Base-by-base conservation (phyloP, 345 rosid genomes). In the Eucalyptus camaldulensis region DNA sequence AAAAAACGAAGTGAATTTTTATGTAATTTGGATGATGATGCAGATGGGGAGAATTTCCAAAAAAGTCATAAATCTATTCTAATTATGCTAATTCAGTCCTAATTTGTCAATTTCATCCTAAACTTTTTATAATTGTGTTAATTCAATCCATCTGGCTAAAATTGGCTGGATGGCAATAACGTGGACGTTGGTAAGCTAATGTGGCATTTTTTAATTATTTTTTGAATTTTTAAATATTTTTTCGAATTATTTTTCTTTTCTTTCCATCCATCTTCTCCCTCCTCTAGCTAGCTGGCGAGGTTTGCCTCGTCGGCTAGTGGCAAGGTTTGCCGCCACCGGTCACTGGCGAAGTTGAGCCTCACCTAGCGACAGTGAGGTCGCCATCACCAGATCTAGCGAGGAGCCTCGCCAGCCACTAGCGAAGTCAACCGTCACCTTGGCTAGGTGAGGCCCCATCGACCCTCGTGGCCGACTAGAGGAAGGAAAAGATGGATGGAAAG, bases 171-270 rank as follows among this genome's bases (percentile, higher is more conserved):
- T 1, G 51, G 17, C 2, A 0, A 8, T 16, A 1, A 51, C 2
- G 4, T 51, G 2, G 4, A 51, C 21, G 0, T 3, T 1, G 0
- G 8, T 3, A 1, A 1, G 8, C 8, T 1, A 4, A 51, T 1
- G 19, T 51, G 9, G 0, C 2, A 17, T 6, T 51, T 51, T 49
- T 7, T 0, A 6, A 16, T 6, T 6, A 16, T 51, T 51, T 16
- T 51, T 51, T 51, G 21, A 51, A 7, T 16, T 51, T 49, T 49
- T 49, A 49, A 49, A 49, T 49, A 12, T 49, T 49, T 1, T 47
- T 49, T 49, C 0, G 8, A 51, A 51, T 51, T 51, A 51, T 7
- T 51, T 51, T 17, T 51, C 56, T 51, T 17, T 51, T 51, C 22
- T 51, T 51, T 51, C 56, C 22, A 17, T 51, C 56, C 22, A 51